Percentiles rank a stretch among this genome's conserved stretches.
Conservation (phyloP, 495 filamentous ascomycete species). For the Penicillium parvum region DNA sequence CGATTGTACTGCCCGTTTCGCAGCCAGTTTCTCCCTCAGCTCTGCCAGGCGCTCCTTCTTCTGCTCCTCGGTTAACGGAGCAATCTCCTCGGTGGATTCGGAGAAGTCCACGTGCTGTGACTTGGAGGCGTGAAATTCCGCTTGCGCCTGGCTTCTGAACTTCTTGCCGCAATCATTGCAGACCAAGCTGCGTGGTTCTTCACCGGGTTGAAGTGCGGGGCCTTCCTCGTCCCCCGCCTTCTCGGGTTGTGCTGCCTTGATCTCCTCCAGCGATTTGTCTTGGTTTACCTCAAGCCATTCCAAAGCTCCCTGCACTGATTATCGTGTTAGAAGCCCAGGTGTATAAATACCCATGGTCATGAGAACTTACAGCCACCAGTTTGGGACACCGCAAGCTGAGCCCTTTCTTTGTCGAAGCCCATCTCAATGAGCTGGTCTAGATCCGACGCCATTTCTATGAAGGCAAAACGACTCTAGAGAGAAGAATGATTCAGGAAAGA, state of each 20-base stretch:
- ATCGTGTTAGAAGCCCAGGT: conserved; percentile 1
- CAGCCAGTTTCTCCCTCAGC: conserved; percentile 65
- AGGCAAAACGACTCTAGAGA: not conserved
- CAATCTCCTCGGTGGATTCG: conserved; percentile 87
- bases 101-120: conserved; percentile 88
- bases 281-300: conserved; percentile 92
- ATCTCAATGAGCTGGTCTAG: conserved; percentile 83
- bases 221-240: conserved; percentile 50
- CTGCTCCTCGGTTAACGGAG: conserved; percentile 87
- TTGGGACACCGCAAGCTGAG: conserved; percentile 76
- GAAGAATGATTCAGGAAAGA: not conserved
- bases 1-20: conserved; percentile 65
- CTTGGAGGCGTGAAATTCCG: conserved; percentile 86
- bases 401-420: conserved; percentile 83
- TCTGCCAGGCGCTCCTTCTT: conserved; percentile 75
- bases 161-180: conserved; percentile 95
- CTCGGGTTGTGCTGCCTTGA: conserved; percentile 46
- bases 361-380: conserved; percentile 62
- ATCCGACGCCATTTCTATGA: conserved; percentile 60
- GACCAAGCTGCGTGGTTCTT: conserved; percentile 59
- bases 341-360: not conserved
- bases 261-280: conserved; percentile 75
- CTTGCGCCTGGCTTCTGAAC: conserved; percentile 73
- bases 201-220: conserved; percentile 56
- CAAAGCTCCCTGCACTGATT: conserved; percentile 76